Evolutionary conservation across 1,139 yeast genomes (phyloP).

Genomic region (Pichia sp.): DNA sequence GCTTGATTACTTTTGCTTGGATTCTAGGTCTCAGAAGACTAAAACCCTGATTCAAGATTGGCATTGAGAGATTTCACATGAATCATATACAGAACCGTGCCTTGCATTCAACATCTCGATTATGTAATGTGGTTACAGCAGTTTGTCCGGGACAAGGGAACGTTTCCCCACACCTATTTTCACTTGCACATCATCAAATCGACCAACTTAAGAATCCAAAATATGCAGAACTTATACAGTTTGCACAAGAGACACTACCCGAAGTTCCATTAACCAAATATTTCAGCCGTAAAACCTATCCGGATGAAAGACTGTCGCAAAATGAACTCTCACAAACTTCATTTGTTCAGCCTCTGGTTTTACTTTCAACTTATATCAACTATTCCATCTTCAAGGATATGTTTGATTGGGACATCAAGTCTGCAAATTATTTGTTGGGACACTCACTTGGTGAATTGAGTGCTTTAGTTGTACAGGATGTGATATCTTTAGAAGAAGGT

Average conservation of each 20-base stretch:
- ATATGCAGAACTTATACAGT: slow-evolving; percentile 2
- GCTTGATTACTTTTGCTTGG: too few species aligned
- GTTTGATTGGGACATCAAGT: slow-evolving; percentile 22
- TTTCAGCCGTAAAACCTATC: slow-evolving; percentile 8
- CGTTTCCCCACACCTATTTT: slow-evolving; percentile 15
- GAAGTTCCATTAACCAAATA: slow-evolving; percentile 8
- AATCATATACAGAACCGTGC: not conserved
- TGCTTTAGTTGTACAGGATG: slow-evolving; percentile 28
- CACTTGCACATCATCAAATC: slow-evolving; percentile 15
- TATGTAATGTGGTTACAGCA: slow-evolving; percentile 3
- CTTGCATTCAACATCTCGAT: not conserved
- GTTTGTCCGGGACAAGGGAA: slow-evolving; percentile 22
- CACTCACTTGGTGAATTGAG: slow-evolving; percentile 37
- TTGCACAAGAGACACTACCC: slow-evolving; percentile 11
- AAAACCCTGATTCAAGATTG: too few species aligned
- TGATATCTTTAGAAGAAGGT: slow-evolving; percentile 26
- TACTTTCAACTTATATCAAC: slow-evolving; percentile 28
- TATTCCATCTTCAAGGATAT: slow-evolving; percentile 20
- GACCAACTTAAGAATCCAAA: not conserved
- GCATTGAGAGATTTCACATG: not conserved
- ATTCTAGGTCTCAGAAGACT: too few species aligned
- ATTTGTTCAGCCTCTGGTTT: slow-evolving; percentile 34
- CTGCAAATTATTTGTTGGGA: slow-evolving; percentile 30
- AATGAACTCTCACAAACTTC: slow-evolving; percentile 27
- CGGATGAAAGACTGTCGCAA: not conserved